Base-by-base conservation (phyloP, 768 basidiomycete species). In the Chalciporus pseudorubinellus region DNA sequence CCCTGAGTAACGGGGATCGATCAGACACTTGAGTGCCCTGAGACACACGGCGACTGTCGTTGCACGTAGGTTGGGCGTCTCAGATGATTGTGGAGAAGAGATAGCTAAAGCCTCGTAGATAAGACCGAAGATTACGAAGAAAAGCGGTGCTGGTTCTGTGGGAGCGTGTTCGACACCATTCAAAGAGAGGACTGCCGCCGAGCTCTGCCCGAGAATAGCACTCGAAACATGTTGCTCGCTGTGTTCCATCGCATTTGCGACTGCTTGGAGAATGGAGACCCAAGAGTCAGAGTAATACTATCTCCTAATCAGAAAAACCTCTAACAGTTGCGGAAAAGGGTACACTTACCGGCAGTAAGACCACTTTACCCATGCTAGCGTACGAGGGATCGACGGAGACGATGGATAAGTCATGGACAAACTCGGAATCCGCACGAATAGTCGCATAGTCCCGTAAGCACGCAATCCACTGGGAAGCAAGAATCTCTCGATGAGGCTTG, bases 71-170 rank as follows among this genome's bases (percentile, higher is more conserved):
- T 74, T 63, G 6, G 72, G 65, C 0, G 70, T 57, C 2, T 74
- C 67, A 5, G 79, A 77, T 0, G 82, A 74, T 48, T 90, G 82
- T 0, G 84, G 70, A 2, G 86, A 81, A 3, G 87, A 79, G 0
- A 80, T 76, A 0, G 82, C 81, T 7, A 98, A 72, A 0, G 90
- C 85, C 65, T 98, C 95, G 59, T 89, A 99, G 1, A 95, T 85
- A n/a, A 98, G 80, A 11, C 95, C 95, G 64, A 95, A 98, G 5
- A 97, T 65, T 11, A 91, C 79, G 70, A 86, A 93, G 72, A 98
- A 99, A 70, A 91, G 84, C 11, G 83, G 77, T 0, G 86, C 78
- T 2, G 92, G 89, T 51, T 92, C 89, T 8, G 71, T 62, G 5
- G 77, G 69, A 14, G 69, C 63, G 4, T 52, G 51, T 12, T 46